phyloP scores from a whole-genome alignment of 208 protist genomes.

The Endotrypanum monterogeii region DNA sequence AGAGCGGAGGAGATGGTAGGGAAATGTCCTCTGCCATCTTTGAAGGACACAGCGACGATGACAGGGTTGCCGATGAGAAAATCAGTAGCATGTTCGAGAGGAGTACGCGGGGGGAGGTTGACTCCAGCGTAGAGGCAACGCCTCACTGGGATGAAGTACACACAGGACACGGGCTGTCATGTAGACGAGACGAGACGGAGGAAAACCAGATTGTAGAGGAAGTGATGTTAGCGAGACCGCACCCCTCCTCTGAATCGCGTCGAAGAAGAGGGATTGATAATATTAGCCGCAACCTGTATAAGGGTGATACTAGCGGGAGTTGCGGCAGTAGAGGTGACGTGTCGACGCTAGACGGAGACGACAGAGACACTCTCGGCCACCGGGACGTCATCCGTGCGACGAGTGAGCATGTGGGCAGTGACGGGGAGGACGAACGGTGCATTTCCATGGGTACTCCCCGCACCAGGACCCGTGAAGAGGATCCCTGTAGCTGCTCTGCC shows the following conservation, averaged over 20 bases:
- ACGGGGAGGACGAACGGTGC: not conserved
- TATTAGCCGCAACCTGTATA: not conserved
- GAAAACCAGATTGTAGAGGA: not conserved
- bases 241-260: not conserved
- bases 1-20: not conserved
- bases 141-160: not conserved
- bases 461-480: not conserved
- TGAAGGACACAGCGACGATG: not conserved
- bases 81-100: not conserved
- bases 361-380: not conserved
- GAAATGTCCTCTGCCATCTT: not conserved
- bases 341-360: not conserved
- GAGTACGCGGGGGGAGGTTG: not conserved
- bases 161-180: not conserved
- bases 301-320: not conserved
- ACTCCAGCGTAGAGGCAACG: not conserved
- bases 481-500: not conserved
- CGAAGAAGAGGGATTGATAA: not conserved
- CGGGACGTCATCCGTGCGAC: not conserved
- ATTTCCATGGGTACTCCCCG: not conserved
- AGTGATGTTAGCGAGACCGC: not conserved
- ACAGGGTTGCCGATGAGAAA: not conserved
- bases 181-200: not conserved
- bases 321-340: not conserved
- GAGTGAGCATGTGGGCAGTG: not conserved